These are phyloP conservation scores for Ceratobasidium sp. DNA, from an alignment of 1,284 basidiomycete genomes.

Conservation along the genomic window DNA sequence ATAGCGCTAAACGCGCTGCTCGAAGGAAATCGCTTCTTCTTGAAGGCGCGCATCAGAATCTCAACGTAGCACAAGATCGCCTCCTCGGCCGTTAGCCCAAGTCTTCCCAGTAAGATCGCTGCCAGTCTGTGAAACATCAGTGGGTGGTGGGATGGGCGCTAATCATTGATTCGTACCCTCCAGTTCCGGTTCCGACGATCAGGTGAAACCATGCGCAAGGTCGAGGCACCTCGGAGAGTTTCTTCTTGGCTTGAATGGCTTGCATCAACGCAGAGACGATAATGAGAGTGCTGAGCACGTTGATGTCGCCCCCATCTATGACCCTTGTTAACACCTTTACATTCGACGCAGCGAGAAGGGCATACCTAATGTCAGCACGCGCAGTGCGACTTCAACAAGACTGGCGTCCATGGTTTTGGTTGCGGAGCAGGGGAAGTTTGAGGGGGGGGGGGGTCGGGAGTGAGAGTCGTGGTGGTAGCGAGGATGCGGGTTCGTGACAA, in stretches of 20 bases:
- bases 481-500: no score
- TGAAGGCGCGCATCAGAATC: slow-evolving; percentile 2
- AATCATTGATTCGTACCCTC: slow-evolving; percentile 35
- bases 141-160: not conserved
- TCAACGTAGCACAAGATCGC: slow-evolving; percentile 18
- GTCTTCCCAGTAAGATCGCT: slow-evolving; percentile 32
- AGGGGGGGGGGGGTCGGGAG: no score
- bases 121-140: slow-evolving; percentile 5
- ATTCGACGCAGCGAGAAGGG: no score
- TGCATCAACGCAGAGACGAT: slow-evolving; percentile 56
- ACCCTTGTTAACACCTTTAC: no score
- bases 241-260: slow-evolving; percentile 15
- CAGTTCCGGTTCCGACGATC: slow-evolving; percentile 46
- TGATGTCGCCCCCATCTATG: slow-evolving; percentile 57
- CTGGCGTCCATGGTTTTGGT: no score
- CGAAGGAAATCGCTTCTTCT: slow-evolving; percentile 11
- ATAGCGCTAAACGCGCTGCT: not conserved
- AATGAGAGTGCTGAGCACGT: slow-evolving; percentile 56
- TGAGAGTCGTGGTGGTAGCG: no score
- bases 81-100: slow-evolving; percentile 7
- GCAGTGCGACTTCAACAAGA: no score
- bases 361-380: no score
- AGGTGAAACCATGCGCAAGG: slow-evolving; percentile 29
- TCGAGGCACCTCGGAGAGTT: not conserved
- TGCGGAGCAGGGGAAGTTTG: no score